Evolutionary conservation across 257 asterid species (phyloP).

Genomic region (Paraleonurus japonicus): DNA sequence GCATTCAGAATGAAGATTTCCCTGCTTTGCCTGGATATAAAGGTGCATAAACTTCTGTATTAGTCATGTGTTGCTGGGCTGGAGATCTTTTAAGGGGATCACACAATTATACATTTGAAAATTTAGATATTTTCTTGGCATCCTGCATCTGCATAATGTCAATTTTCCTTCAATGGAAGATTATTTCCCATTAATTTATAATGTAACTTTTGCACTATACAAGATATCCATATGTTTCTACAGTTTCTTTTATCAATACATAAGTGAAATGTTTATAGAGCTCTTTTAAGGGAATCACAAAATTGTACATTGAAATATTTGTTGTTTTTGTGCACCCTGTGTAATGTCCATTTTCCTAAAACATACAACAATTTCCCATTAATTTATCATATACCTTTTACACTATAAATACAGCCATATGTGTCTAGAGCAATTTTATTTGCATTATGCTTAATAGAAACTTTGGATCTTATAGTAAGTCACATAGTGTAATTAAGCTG

Average conservation of each 20-base stretch:
- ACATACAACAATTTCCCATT: background rate
- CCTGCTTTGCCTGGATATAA: conserved; percentile 92
- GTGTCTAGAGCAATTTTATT: background rate
- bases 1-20: conserved; percentile 96
- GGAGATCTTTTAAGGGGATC: conserved; percentile 15
- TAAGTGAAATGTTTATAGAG: background rate
- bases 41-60: conserved; percentile 48
- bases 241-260: background rate
- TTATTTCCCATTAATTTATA: conserved; percentile 5
- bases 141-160: background rate
- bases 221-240: background rate
- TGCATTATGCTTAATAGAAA: background rate
- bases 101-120: background rate
- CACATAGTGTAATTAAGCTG: background rate
- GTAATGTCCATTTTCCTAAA: conserved; percentile 4
- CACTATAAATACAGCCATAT: background rate
- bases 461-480: background rate
- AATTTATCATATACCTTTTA: conserved; percentile 2
- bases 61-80: background rate
- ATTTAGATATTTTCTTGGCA: conserved; percentile 9
- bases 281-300: conserved; percentile 8
- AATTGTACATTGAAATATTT: background rate
- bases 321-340: conserved; percentile 7
- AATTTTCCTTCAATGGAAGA: conserved; percentile 1
- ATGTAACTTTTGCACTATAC: background rate